Percentiles rank a stretch among this genome's conserved stretches.
Evolutionary conservation across 805 yeast genomes (phyloP).

Genomic region (Deakozyma indianensis): DNA sequence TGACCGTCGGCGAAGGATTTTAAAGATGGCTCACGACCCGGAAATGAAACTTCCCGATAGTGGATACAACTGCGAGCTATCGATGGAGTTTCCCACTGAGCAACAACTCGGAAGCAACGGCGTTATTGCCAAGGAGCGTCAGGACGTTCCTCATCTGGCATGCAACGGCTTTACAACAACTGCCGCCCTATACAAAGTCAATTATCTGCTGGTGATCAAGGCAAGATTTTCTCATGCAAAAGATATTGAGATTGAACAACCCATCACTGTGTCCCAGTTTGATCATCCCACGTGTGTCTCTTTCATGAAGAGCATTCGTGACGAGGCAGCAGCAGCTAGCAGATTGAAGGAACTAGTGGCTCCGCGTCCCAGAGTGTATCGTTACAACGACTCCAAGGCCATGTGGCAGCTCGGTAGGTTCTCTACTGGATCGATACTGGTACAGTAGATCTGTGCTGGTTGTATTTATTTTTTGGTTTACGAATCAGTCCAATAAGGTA

Average conservation of each 20-base stretch:
- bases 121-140: conserved; percentile 18
- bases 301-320: conserved; percentile 20
- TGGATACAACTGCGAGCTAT: conserved; percentile 14
- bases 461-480: neutral
- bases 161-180: conserved; percentile 22
- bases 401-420: neutral
- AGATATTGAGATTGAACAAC: conserved; percentile 22
- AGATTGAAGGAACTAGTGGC: neutral
- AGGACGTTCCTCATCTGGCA: conserved; percentile 22
- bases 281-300: conserved; percentile 21
- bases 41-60: conserved; percentile 15
- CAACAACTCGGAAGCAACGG: conserved; percentile 13
- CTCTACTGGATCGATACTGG: neutral
- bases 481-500: too few relatives aligned
- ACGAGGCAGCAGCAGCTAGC: conserved; percentile 12
- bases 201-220: conserved; percentile 19
- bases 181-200: conserved; percentile 21
- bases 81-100: conserved; percentile 17
- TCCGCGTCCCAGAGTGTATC: neutral
- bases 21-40: conserved; percentile 16
- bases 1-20: conserved; percentile 18
- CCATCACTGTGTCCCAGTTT: conserved; percentile 23
- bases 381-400: neutral
- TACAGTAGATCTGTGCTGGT: neutral
- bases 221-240: conserved; percentile 24